A percentile compares a stretch with the other conserved stretches of the same genome.
These are phyloP conservation scores for Oldenlandia corymbosa DNA, from an alignment of 257 asterid species.

Conservation along the genomic window DNA sequence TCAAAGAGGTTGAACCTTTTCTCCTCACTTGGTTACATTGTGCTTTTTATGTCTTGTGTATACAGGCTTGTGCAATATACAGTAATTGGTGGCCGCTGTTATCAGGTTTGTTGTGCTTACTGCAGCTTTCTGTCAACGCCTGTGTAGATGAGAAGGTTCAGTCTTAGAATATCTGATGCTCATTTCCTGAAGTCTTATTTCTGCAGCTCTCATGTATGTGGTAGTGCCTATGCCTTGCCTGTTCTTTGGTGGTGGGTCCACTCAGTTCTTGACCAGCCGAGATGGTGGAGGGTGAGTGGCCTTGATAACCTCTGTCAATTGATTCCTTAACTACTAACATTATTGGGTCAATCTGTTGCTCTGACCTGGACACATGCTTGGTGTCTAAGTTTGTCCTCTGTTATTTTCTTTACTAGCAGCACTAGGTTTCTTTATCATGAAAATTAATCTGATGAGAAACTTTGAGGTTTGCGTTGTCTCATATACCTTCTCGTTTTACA, in stretches of 20 bases:
- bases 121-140: background rate
- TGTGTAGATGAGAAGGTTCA: conserved; percentile 1
- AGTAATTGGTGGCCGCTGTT: conserved; percentile 98
- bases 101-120: conserved; percentile 53
- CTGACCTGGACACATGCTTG: background rate
- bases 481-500: background rate
- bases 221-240: conserved; percentile 97
- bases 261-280: conserved; percentile 82
- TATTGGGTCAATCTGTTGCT: background rate
- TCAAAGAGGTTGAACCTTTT: no score
- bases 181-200: conserved; percentile 13
- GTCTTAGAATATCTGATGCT: conserved; percentile 7
- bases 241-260: conserved; percentile 95
- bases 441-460: background rate
- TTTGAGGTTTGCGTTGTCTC: background rate
- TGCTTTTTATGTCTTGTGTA: conserved; percentile 5
- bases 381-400: background rate
- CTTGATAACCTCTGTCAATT: background rate
- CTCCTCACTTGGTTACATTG: background rate
- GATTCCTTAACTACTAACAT: background rate
- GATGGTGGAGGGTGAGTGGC: conserved; percentile 93
- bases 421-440: background rate
- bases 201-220: conserved; percentile 93
- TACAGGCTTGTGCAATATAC: conserved; percentile 94
- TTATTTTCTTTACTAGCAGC: background rate